Base-by-base conservation (phyloP, 805 yeast species). In the Lipomyces mesembrius region DNA sequence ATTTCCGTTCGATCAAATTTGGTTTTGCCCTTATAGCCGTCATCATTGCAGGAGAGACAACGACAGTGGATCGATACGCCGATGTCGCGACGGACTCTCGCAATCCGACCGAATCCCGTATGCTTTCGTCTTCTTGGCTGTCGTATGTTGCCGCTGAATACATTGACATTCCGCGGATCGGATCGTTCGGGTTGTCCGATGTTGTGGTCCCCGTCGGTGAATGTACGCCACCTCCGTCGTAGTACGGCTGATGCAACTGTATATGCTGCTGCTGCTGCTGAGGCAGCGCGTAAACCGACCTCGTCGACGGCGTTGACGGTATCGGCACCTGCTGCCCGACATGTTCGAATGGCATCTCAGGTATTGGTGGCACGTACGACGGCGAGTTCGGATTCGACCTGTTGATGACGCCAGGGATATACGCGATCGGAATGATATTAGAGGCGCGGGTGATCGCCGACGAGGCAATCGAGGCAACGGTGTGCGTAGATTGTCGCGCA, bases 391-490 rank as follows among this genome's bases (percentile, higher is more conserved):
- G 63, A 34, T 59, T 63, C 60, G 66, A 65, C 60, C 65, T 62
- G 49, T 61, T 73, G 29, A 75, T 90, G 57, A 92, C 97, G 49
- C 98, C 98, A 0, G 98, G 98, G 67, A 93, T 91, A 75, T 92
- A 93, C 2, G 97, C 97, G 65, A 94, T 89, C 22, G 97, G 97
- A 68, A 93, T 84, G 70, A 93, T 87, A 77, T 93, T 92, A 14
- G 96, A 90, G 3, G 96, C 96, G 73, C 89, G 86, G 11, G 95
- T 88, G 59, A 88, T 82, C 14, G 88, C 85, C 6, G 92, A 85
- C 37, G 90, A 84, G 8, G 93, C 89, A 39, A 81, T 70, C 57
- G 77, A 20, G 78, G 73, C 60, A 69, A 53, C 65, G 77, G 73
- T 61, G 72, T 73, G 64, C 71, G 74, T 32, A 46, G 75, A 75